Percentiles rank a stretch among this genome's conserved stretches.
Conservation (phyloP, 192 early-diverging fungal genomes). For the Dissophora globulifera region DNA sequence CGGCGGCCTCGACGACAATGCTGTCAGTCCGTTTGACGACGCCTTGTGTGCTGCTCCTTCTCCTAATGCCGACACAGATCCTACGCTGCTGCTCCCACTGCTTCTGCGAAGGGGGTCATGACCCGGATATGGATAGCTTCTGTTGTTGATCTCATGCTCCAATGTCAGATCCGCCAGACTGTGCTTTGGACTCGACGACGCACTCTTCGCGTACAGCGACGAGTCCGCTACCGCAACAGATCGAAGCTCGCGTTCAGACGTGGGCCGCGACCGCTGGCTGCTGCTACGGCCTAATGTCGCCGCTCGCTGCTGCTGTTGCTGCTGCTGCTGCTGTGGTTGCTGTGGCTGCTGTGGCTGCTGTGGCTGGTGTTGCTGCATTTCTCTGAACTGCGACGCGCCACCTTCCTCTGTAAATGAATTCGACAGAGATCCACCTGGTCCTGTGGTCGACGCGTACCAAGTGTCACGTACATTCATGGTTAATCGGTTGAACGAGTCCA, state of each 20-base stretch:
- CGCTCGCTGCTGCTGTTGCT: slow-evolving; percentile 25
- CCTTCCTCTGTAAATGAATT: not conserved
- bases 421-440: not conserved
- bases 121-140: slow-evolving; percentile 11
- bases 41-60: not conserved
- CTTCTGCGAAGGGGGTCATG: slow-evolving; percentile 6
- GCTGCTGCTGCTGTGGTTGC: too few species aligned
- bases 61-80: too few species aligned
- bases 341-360: too few species aligned
- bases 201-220: slow-evolving; percentile 5
- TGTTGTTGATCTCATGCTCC: slow-evolving; percentile 33
- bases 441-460: slow-evolving; percentile 34
- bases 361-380: too few species aligned
- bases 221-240: not conserved
- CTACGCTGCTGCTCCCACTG: not conserved
- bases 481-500: slow-evolving; percentile 35
- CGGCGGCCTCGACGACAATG: not conserved
- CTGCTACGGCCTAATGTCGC: slow-evolving; percentile 43
- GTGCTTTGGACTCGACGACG: slow-evolving; percentile 33
- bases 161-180: slow-evolving; percentile 34
- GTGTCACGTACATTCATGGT: slow-evolving; percentile 49
- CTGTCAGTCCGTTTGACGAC: slow-evolving; percentile 15
- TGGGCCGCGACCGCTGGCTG: slow-evolving; percentile 19
- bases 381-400: slow-evolving; percentile 17
- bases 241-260: slow-evolving; percentile 34